Evolutionary conservation across 768 basidiomycete species (phyloP), one percentile per base, ranked within the genome.

Genomic region (Xanthoconium stramineum): DNA sequence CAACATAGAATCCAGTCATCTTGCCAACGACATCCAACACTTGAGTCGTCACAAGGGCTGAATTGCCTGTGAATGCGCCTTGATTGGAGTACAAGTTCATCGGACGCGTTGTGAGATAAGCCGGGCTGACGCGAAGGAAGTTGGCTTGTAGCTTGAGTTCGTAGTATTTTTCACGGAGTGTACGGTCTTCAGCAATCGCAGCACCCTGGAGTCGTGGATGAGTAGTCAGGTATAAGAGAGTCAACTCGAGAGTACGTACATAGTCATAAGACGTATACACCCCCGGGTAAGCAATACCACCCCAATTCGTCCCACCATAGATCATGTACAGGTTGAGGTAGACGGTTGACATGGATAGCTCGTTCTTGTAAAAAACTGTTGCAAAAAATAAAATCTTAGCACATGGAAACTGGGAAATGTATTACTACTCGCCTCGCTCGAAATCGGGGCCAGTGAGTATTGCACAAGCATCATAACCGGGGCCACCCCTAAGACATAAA

Each of bases 251-350:
- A 17, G 15, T 33, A 48, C 68, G 35, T 42, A 69, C 83, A 55
- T 86, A 85, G 60, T 86, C 85, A 61, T 86, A 86, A 12, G 82
- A 83, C 1, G 80, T 77, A 60, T 83, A 83, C 50, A 78, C 79
- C 1, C 81, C 82, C 5, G 83, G 83, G 60, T 80, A 76, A 1
- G 80, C 69, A 1, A 82, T 82, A 40, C 67, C 67, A 7, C 83
- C 84, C 82, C 82, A 84, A 48, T 85, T 84, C 1, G 84, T 86
- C 30, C 84, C 84, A 4, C 84, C 84, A 62, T 79, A 82, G 10
- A 80, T 65, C 85, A 86, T 82, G 60, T 83, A 83, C 15, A 83
- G 66, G 58, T 74, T 81, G 76, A 62, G 43, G 28, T 59, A 58
- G 2, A 52, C 47, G 53, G 54, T 48, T 33, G 59, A 61, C 57